Base-by-base conservation (phyloP, 2,329 filamentous ascomycete species). In the Zarea fungicola region DNA sequence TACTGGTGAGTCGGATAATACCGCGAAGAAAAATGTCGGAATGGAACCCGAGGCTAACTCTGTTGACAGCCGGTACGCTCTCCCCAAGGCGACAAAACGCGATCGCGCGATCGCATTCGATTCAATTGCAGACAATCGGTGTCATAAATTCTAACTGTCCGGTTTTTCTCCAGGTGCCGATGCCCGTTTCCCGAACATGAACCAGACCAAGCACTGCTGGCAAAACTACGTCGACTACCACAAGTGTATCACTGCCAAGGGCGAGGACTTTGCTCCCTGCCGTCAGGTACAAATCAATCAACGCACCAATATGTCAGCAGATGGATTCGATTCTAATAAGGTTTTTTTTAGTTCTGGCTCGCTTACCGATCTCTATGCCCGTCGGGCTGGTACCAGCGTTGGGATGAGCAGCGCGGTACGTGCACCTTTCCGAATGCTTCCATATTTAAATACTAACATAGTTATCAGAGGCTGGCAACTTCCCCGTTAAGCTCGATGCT, bases 221-320 rank as follows among this genome's bases (percentile, higher is more conserved):
- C 95, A 99, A 74, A 99, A 99, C 83, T 99, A 99, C 77, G 93
- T 99, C 78, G 93, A 99, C 75, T 97, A 99, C 82, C 89, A 99
- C 85, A 99, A 99, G 83, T 99, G 93, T 80, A 90, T 96, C 74
- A 78, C 85, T 69, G 92, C 91, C 75, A 97, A 97, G 83, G 92
- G 92, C 74, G 92, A 97, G 80, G 91, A 96, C 69, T 97, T 97
- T 73, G 85, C 88, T 63, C 92, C 92, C 58, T 97, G 92, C 87
- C 86, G 85, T 66, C 91, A 96, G 86, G 91, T 96, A 84, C 58
- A 70, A 50, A 28, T n/a, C 29, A 16, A 13, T 14, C 6, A 9
- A 16, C 14, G 11, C n/a, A 6, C 5, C 13, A 42, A 8, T 13
- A 14, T 23, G 4, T 16, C 3, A 36, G 3, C 31, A 10, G 7